A percentile compares a stretch with the other conserved stretches of the same genome.
Evolutionary conservation across 345 rosid genomes (phyloP).

Genomic region (Acer campestre): DNA sequence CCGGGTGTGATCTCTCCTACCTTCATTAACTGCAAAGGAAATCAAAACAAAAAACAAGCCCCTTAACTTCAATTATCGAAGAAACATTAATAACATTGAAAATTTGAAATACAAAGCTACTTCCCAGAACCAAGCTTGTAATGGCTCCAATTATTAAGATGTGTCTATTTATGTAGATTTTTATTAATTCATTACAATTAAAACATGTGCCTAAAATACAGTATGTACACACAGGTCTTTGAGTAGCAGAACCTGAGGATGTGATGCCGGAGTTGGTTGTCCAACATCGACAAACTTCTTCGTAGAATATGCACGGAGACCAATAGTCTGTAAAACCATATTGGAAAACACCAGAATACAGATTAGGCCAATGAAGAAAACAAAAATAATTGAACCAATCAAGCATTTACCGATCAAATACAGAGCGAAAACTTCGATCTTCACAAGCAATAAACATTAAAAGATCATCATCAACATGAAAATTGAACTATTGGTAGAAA

Average conservation of each 20-base stretch:
- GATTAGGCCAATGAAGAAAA: background rate
- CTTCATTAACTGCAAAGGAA: constrained; percentile 57
- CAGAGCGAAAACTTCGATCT: background rate
- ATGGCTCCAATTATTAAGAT: background rate
- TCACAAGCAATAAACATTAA: background rate
- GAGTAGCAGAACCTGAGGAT: constrained; percentile 68
- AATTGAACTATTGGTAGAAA: background rate
- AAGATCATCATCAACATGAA: background rate
- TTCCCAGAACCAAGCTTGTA: background rate
- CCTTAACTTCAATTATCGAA: background rate
- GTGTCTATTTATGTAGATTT: background rate
- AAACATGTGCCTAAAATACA: background rate
- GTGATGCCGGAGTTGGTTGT: constrained; percentile 84
- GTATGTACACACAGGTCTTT: background rate
- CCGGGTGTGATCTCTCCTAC: constrained; percentile 96
- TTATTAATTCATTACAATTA: background rate
- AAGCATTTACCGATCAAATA: background rate
- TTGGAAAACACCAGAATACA: constrained; percentile 7
- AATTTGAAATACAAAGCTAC: background rate
- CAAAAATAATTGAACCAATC: background rate
- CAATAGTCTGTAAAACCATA: constrained; percentile 46
- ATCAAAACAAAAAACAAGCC: constrained; percentile 1
- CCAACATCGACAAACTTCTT: constrained; percentile 59
- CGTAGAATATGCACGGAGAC: constrained; percentile 52
- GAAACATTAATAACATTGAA: background rate